A percentile compares a stretch with the other conserved stretches of the same genome.
Conservation (phyloP, 768 basidiomycete genomes). For the Russula sp. region DNA sequence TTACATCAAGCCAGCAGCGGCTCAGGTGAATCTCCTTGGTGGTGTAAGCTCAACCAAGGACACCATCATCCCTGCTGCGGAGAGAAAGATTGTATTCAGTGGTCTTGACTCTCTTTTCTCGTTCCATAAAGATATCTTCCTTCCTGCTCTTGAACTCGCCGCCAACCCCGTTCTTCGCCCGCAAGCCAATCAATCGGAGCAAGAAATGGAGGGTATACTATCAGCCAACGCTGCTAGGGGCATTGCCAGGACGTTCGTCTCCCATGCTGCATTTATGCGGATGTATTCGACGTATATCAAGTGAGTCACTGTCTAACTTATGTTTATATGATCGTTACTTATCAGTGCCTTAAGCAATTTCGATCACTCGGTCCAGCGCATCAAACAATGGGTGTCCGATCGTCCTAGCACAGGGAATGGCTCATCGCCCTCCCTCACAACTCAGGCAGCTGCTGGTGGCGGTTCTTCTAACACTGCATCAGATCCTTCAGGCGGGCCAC, state of each 20-base stretch:
- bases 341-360: slow-evolving; percentile 63
- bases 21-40: slow-evolving; percentile 65
- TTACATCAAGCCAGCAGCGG: slow-evolving; percentile 83
- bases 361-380: slow-evolving; percentile 84
- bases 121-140: slow-evolving; percentile 90
- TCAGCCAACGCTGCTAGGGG: slow-evolving; percentile 72
- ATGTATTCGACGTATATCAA: slow-evolving; percentile 99
- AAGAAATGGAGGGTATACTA: slow-evolving; percentile 68
- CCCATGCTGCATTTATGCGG: slow-evolving; percentile 95
- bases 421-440: slow-evolving; percentile 55
- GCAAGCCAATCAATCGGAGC: slow-evolving; percentile 44
- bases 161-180: slow-evolving; percentile 63
- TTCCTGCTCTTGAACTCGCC: slow-evolving; percentile 83
- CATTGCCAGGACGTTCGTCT: slow-evolving; percentile 86
- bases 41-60: slow-evolving; percentile 74
- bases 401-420: slow-evolving; percentile 42
- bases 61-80: slow-evolving; percentile 76
- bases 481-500: slow-evolving; percentile 46
- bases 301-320: slow-evolving; percentile 45
- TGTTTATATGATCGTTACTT: slow-evolving; percentile 22
- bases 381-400: slow-evolving; percentile 80
- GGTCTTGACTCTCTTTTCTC: slow-evolving; percentile 86
- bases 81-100: slow-evolving; percentile 89
- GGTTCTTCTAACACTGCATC: slow-evolving; percentile 40
- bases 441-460: slow-evolving; percentile 42